Base-by-base conservation (phyloP, 208 protist genomes). In the Kentomonas sorsogonicus region DNA sequence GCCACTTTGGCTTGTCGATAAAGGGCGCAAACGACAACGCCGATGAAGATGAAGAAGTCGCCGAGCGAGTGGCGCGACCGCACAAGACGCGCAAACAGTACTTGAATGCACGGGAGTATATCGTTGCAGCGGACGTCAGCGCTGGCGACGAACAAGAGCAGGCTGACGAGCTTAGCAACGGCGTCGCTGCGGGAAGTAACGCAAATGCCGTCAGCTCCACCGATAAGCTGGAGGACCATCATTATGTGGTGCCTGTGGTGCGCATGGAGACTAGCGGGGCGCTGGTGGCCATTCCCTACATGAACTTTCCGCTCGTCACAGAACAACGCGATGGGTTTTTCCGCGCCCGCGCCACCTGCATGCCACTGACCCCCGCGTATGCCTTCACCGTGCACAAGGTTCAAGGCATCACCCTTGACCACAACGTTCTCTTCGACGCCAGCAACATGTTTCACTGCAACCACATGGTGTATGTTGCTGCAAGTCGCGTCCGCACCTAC, bases 331-430 rank as follows among this genome's bases (percentile, higher is more conserved):
- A 63, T 26, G 78, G 68, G 25, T 83, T 80, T 54, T 81, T 77
- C 45, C 26, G 29, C 3, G 48, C 69, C 1, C 68, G 72, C 18
- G 69, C 81, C 0, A 60, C 74, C 16, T 78, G 69, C 36, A 74
- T 96, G 53, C 90, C 90, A 1, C 72, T 96, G 25, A 78, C 63
- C 0, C 90, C 82, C 0, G 90, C 85, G 0, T 96, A 94, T 61
- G 90, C 90, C 1, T 96, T 94, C 43, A 96, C 90, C 0, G 87
- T 96, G 27, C 90, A 96, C 74, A 94, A 94, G 53, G 67, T 86
- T 2, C 90, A 96, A 61, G 90, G 90, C 23, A 34, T 96, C 18
- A 94, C 86, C 1, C 70, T 96, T 26, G 58, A 83, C 41, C 59
- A 74, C 44, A 39, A 75, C 7, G 58, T 96, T 7, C 60, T 93